Evolutionary conservation across 805 yeast genomes (phyloP).

Genomic region (Maudiozyma saulgeensis): DNA sequence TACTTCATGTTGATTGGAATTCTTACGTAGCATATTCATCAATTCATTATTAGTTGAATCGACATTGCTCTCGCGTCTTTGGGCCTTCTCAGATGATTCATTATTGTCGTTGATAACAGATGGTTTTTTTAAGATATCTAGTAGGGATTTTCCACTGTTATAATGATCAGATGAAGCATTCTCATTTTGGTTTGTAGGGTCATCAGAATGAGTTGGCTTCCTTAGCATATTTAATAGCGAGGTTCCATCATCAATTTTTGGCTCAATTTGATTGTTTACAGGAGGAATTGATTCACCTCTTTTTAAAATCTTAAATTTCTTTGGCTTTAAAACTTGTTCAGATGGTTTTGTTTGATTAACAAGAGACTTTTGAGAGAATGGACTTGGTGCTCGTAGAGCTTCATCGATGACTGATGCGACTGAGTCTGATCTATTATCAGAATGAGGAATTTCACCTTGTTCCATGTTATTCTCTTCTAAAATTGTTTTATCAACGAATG

Average conservation of each 20-base stretch:
- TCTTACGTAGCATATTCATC: conserved; percentile 5
- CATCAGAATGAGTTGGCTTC: neutral
- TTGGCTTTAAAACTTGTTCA: conserved; percentile 20
- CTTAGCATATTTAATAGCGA: conserved; percentile 3
- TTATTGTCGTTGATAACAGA: neutral
- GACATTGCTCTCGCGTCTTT: neutral
- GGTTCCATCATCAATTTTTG: neutral
- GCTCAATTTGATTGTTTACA: conserved; percentile 1
- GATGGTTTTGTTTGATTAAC: neutral
- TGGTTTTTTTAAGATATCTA: conserved; percentile 4
- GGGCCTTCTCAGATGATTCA: neutral
- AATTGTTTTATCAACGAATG: conserved; percentile 2
- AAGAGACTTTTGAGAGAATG: conserved; percentile 1
- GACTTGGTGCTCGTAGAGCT: neutral
- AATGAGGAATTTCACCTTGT: conserved; percentile 17
- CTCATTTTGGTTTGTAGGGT: neutral
- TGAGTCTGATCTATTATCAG: conserved; percentile 12
- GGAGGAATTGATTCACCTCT: conserved; percentile 29
- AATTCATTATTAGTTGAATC: conserved; percentile 3
- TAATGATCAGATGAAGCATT: neutral
- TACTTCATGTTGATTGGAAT: neutral
- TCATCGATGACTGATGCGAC: conserved; percentile 7
- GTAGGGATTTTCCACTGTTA: neutral
- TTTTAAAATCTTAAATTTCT: conserved; percentile 28
- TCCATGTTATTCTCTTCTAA: conserved; percentile 11